Base-by-base conservation (phyloP, 2,329 filamentous ascomycete genomes). In the Penicillium italicum region DNA sequence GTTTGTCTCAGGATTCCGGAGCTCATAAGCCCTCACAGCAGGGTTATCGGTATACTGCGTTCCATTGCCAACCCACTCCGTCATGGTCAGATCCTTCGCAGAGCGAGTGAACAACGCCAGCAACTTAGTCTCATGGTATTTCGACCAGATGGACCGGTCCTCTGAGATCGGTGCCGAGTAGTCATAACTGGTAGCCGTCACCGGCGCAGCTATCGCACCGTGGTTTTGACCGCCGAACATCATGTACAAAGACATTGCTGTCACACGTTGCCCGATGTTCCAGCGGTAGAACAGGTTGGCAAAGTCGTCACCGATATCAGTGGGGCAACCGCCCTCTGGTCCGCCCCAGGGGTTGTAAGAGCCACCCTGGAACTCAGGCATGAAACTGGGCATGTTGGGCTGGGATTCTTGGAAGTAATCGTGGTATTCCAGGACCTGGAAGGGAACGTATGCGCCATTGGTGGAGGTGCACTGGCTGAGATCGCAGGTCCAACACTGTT, bases 251-350 rank as follows among this genome's bases (percentile, higher is more conserved):
- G 79, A 85, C 52, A 86, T 78, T 0, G 82, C 82, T 0, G 82
- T 84, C 4, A 85, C 78, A 0, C 81, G 76, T 62, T 87, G 81
- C 26, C 77, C 82, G 26, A 87, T 80, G 50, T 85, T 79, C 64
- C 86, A 80, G 11, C 83, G 77, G 66, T 87, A 87, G 70, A 85
- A 87, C 4, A 87, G 67, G 54, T 86, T 86, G 1, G 81, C 84
- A 60, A 84, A 87, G 44, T 85, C 80, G 0, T 80, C 76, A 1
- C 81, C 81, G 18, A 81, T 83, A 41, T 84, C 79, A 2, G 71
- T 71, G 0, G 78, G 75, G 42, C 82, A 85, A 3, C 80, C 80
- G 22, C 77, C 83, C 65, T 80, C 76, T 0, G 82, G 83, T 4
- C 83, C 83, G 36, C 79, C 82, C 83, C 84, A 87, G 0, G 82